Conservation (phyloP, 2,329 filamentous ascomycete species). For the Paecilomyces niveus region DNA sequence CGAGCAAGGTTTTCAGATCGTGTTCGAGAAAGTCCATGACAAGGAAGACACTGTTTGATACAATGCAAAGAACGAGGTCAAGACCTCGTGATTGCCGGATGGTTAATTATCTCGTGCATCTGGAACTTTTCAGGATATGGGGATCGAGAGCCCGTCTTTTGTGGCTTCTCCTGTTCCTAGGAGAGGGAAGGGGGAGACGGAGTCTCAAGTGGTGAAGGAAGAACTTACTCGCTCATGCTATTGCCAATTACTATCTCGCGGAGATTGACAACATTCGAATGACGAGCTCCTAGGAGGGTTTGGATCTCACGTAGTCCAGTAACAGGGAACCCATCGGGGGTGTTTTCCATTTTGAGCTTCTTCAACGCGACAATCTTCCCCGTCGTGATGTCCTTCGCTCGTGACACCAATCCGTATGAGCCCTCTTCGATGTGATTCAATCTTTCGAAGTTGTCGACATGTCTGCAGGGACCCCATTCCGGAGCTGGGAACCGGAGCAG, state of each 20-base stretch:
- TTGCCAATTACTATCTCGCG: conserved; percentile 78
- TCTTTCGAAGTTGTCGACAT: conserved; percentile 81
- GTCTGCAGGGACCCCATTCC: conserved; percentile 64
- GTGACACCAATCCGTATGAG: conserved; percentile 88
- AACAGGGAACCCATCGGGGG: conserved; percentile 77
- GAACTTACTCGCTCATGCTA: conserved; percentile 49
- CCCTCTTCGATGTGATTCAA: conserved; percentile 97
- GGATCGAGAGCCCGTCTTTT: neutral
- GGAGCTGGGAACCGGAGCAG: conserved; percentile 66
- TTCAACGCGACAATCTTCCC: conserved; percentile 85
- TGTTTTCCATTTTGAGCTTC: conserved; percentile 79
- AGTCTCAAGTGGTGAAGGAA: neutral
- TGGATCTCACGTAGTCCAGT: conserved; percentile 92
- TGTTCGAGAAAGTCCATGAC: conserved; percentile 98
- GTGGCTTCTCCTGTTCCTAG: neutral
- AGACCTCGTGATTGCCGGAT: conserved; percentile 6
- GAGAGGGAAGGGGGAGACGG: neutral
- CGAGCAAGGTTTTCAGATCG: conserved; percentile 86
- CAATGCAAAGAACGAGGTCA: conserved; percentile 7
- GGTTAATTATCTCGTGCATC: conserved; percentile 30
- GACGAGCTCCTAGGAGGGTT: conserved; percentile 71
- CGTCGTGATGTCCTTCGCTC: conserved; percentile 66
- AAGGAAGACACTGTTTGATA: conserved; percentile 65
- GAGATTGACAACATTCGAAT: conserved; percentile 75
- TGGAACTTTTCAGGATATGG: conserved; percentile 27